A percentile compares a stretch with the other conserved stretches of the same genome.
phyloP scores from a whole-genome alignment of 805 yeast genomes.

The Candida silvicultrix region DNA sequence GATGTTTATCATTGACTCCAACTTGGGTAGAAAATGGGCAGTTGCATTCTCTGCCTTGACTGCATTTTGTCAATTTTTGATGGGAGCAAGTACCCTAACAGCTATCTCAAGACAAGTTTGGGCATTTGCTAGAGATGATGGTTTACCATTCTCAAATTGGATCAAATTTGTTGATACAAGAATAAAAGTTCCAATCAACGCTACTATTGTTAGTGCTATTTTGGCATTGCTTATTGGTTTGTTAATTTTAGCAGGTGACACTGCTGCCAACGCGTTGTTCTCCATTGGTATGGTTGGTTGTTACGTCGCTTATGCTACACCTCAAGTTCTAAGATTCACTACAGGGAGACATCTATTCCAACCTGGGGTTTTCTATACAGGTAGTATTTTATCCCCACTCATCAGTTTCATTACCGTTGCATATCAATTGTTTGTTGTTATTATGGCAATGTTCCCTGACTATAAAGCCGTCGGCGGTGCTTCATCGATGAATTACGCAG shows the following conservation, averaged over 20 bases:
- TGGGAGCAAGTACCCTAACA: constrained; percentile 57
- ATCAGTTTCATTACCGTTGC: constrained; percentile 40
- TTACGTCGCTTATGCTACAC: constrained; percentile 36
- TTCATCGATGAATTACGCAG: constrained; percentile 62
- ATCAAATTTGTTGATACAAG: constrained; percentile 52
- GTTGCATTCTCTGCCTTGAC: constrained; percentile 56
- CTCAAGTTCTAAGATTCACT: constrained; percentile 32
- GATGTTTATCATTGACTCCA: constrained; percentile 58
- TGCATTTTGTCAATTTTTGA: constrained; percentile 54
- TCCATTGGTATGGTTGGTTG: constrained; percentile 37
- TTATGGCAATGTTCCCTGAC: constrained; percentile 57
- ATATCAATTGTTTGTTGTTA: constrained; percentile 47
- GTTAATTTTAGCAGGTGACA: constrained; percentile 33
- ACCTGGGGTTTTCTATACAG: constrained; percentile 67
- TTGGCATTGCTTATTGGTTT: constrained; percentile 32
- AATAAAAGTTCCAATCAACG: constrained; percentile 59
- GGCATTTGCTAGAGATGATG: constrained; percentile 75
- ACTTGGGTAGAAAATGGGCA: constrained; percentile 63
- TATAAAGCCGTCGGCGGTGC: constrained; percentile 28
- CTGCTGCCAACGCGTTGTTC: constrained; percentile 40
- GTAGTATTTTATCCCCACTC: constrained; percentile 37
- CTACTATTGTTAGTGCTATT: constrained; percentile 41
- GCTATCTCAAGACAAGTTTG: constrained; percentile 65
- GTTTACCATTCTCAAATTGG: constrained; percentile 53
- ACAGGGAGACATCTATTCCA: constrained; percentile 44